Conservation (phyloP, 1,284 basidiomycete species). For the Boletellus sp. region DNA sequence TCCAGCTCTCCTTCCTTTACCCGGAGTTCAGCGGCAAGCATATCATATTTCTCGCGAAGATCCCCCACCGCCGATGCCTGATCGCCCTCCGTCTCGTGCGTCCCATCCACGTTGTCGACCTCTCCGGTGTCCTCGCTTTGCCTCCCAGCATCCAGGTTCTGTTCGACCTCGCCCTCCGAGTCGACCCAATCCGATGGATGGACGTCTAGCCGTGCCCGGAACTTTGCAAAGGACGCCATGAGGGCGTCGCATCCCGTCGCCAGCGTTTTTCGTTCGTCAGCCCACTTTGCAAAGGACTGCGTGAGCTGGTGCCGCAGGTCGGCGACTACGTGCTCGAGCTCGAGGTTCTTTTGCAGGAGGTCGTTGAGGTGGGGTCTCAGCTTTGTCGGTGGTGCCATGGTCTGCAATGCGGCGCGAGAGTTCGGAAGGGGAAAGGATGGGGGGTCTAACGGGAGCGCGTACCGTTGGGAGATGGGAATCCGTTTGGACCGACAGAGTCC, state of each 20-base stretch:
- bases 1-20: slow-evolving; percentile 21
- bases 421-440: neutral
- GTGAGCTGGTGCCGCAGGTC: slow-evolving; percentile 31
- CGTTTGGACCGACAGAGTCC: no score
- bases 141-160: slow-evolving; percentile 16
- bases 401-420: neutral
- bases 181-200: slow-evolving; percentile 24
- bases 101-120: slow-evolving; percentile 2
- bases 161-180: slow-evolving; percentile 27
- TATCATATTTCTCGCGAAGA: slow-evolving; percentile 15
- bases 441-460: neutral
- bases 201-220: slow-evolving; percentile 25
- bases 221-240: slow-evolving; percentile 33
- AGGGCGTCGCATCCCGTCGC: slow-evolving; percentile 22
- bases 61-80: slow-evolving; percentile 3
- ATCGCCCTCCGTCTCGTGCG: slow-evolving; percentile 10
- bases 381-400: slow-evolving; percentile 26
- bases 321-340: slow-evolving; percentile 28
- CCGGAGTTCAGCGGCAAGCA: slow-evolving; percentile 20
- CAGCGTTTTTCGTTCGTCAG: slow-evolving; percentile 26
- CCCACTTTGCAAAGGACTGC: slow-evolving; percentile 30
- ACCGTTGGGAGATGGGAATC: no score
- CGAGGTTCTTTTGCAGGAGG: slow-evolving; percentile 28
- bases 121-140: slow-evolving; percentile 22
- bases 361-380: slow-evolving; percentile 28